These are phyloP conservation scores for Endotrypanum monterogeii DNA, from an alignment of 208 protist species.

Conservation along the genomic window DNA sequence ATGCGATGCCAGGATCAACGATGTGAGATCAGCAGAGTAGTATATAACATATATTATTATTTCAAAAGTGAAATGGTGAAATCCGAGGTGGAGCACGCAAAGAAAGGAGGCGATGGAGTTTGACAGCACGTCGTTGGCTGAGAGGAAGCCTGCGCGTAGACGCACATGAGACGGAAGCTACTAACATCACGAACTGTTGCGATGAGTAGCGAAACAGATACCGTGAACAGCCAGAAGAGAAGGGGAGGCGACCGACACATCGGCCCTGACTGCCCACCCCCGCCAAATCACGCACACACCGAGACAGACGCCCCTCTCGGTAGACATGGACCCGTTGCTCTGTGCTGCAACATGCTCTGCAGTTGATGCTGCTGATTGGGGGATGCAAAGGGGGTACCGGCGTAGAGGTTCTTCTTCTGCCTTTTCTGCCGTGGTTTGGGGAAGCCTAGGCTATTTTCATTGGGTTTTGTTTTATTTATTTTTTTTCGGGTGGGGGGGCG, in stretches of 20 bases:
- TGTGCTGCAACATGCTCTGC: not conserved
- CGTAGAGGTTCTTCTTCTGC: not conserved
- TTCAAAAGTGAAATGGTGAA: too few species aligned
- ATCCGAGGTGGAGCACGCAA: not conserved
- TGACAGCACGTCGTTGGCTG: too few species aligned
- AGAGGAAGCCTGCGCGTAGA: too few species aligned
- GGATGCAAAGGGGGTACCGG: not conserved
- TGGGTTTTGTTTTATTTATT: not conserved
- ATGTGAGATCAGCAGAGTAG: too few species aligned
- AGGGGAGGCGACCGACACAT: not conserved
- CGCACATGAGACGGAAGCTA: too few species aligned
- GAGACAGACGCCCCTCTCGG: not conserved
- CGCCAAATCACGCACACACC: not conserved
- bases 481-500: not conserved
- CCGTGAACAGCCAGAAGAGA: not conserved
- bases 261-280: not conserved
- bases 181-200: not conserved
- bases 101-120: not conserved
- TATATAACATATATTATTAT: too few species aligned
- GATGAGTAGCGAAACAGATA: not conserved
- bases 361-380: not conserved
- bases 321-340: not conserved
- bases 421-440: not conserved
- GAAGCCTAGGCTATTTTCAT: not conserved
- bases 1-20: too few species aligned